Conservation (phyloP, 169 alveolate species). For the Perkinsus olseni region DNA sequence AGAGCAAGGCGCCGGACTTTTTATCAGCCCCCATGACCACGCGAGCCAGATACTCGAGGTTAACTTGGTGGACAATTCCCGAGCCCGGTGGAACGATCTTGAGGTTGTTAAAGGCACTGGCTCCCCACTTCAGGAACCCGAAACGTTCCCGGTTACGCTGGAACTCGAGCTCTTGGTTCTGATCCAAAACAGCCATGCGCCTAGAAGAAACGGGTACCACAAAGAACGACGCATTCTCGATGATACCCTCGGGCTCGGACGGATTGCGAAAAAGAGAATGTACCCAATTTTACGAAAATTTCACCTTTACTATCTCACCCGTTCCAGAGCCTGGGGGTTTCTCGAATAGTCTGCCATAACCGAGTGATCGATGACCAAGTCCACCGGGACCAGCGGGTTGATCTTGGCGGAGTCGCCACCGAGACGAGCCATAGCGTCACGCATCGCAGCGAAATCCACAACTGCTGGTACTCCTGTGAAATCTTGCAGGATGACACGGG, state of each 20-base stretch:
- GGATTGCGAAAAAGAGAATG: too few relatives aligned
- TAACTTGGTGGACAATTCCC: conserved; percentile 89
- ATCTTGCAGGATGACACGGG: conserved; percentile 69
- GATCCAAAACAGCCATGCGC: too few relatives aligned
- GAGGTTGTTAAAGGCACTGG: conserved; percentile 84
- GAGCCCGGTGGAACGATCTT: conserved; percentile 95
- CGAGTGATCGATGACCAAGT: conserved; percentile 90
- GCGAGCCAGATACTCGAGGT: conserved; percentile 75
- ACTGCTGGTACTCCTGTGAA: conserved; percentile 91
- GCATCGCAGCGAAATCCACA: conserved; percentile 95
- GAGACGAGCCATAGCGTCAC: conserved; percentile 82
- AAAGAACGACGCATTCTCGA: too few relatives aligned
- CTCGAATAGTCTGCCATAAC: conserved; percentile 74
- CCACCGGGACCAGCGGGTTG: conserved; percentile 92
- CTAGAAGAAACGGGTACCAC: too few relatives aligned
- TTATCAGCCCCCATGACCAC: conserved; percentile 57
- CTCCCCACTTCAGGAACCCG: conserved; percentile 93
- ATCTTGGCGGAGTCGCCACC: conserved; percentile 83
- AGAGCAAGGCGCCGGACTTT: conserved; percentile 44
- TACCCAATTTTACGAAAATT: too few relatives aligned
- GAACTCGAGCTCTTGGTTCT: conserved; percentile 82
- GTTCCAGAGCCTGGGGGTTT: conserved; percentile 38
- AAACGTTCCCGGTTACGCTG: conserved; percentile 84
- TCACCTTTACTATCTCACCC: conserved; percentile 60
- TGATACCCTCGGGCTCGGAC: too few relatives aligned